Base-by-base conservation (phyloP, 495 filamentous ascomycete species). In the Clavariopsis aquatica region DNA sequence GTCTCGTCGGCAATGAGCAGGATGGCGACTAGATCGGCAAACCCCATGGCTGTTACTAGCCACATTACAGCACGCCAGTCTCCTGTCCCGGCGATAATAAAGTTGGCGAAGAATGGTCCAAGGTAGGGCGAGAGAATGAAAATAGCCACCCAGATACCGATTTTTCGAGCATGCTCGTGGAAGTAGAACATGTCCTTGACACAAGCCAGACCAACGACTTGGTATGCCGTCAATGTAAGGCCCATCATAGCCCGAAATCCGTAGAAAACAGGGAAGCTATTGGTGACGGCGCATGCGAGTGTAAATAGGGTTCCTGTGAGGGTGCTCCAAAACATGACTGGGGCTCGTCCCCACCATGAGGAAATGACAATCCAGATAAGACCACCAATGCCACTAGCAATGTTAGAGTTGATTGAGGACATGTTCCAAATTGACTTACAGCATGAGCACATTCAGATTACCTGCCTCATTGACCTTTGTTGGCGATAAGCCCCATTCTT, bases 171-270 rank as follows among this genome's bases (percentile, higher is more conserved):
- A 53, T 84, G 83, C 62, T 87, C 84, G 62, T 87, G 84, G 72
- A 87, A 81, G 78, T 84, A 88, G 75, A 86, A 88, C 52, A 86
- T 77, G 73, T 87, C 85, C 66, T 87, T 84, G 67, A 87, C 81
- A 69, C 82, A 85, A 77, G 86, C 85, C 20, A 88, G 75, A 1
- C 83, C 84, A 28, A 82, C 83, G 67, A 75, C 79, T 71, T 83
- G 79, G 0, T 76, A 78, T 1, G 85, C 84, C 2, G 80, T 86
- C 6, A 70, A 49, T 4, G 67, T 70, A 8, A 70, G 49, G 6
- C 67, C 67, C 67, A 70, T 70, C 63, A 70, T 46, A 3, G 67
- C 67, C 10, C 67, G 62, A 36, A 70, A 66, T 19, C 67, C 64
- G 52, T 70, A 70, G 64, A 49, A 70, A 29, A 81, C 81, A 70